Base-by-base conservation (phyloP, 306 rosid genomes). In the Nissolia schottii region DNA sequence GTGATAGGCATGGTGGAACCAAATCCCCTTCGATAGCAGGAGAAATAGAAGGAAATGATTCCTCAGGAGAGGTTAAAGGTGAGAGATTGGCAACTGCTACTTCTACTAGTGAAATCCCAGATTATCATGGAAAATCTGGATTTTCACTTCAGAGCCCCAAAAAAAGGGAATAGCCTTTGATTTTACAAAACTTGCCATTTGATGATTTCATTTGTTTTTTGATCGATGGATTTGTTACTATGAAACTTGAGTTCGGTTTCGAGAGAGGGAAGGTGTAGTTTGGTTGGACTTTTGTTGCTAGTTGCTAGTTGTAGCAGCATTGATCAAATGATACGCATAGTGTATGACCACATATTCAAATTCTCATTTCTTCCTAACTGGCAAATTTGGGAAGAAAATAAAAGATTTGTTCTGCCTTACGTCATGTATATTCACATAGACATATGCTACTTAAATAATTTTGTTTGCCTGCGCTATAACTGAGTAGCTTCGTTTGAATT, bases 71-170 rank as follows among this genome's bases (percentile, higher is more conserved):
- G 81, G 62, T 11, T 23, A 77, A 73, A 59, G 63, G 63, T 3
- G 64, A 69, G 51, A 82, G 48, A 45, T 41, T 48, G 18, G 37
- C 61, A 57, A 49, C 75, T 50, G 19, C 67, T 25, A 51, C 62
- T 60, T 34, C 73, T 15, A 43, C 50, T 10, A 72, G 50, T 10
- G 63, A 59, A 28, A 40, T 10, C 73, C 65, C 72, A 22, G 78
- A 29, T 56, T 45, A 70, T 64, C 49, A 0, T 4, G 73, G 16
- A 29, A 49, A 71, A 71, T 81, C 87, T 19, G 78, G 74, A 24
- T 91, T 94, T 77, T 86, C 97, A 10, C 92, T 94, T 69, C 98
- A 86, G 38, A 1, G 11, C 38, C 38, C 38, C 2, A 32, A 32
- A 32, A 7, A 7, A 1, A 49, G 40, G 23, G 18, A 24, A 56